Conservation (phyloP, 1,284 basidiomycete genomes). For the Cutaneotrichosporon spelunceum region DNA sequence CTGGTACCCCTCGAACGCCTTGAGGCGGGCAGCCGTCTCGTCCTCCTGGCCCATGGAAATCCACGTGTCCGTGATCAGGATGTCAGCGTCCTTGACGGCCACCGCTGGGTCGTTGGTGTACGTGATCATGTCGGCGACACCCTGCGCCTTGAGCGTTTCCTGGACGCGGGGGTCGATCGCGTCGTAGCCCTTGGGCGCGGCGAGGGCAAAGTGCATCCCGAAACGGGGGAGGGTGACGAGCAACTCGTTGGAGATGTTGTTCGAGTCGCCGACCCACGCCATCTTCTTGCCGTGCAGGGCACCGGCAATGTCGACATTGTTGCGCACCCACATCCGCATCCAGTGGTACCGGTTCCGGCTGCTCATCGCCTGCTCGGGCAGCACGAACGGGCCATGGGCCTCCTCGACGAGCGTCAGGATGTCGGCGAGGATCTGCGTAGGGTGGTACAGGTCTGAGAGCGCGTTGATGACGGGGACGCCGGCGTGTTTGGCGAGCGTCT, state of each 20-base stretch:
- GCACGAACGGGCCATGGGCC: slow-evolving; percentile 28
- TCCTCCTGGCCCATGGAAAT: slow-evolving; percentile 99
- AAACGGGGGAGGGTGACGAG: slow-evolving; percentile 88
- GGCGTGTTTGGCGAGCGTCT: slow-evolving; percentile 84
- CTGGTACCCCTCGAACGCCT: slow-evolving; percentile 89
- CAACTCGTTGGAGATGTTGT: slow-evolving; percentile 97
- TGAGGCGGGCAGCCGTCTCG: slow-evolving; percentile 81
- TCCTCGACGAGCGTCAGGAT: slow-evolving; percentile 80
- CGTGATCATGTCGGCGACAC: slow-evolving; percentile 38
- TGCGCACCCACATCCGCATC: slow-evolving; percentile 7
- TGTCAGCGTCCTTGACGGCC: slow-evolving; percentile 83
- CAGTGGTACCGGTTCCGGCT: neutral
- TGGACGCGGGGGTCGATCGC: slow-evolving; percentile 73
- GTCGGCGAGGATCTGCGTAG: slow-evolving; percentile 92
- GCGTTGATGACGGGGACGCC: slow-evolving; percentile 93
- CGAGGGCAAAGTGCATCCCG: slow-evolving; percentile 81
- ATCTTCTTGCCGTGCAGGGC: slow-evolving; percentile 62
- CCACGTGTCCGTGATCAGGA: slow-evolving; percentile 96
- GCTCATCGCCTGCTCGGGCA: slow-evolving; percentile 1
- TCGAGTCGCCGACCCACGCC: slow-evolving; percentile 91
- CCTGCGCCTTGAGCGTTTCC: slow-evolving; percentile 60
- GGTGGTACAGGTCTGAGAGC: slow-evolving; percentile 92
- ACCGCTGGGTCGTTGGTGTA: slow-evolving; percentile 62
- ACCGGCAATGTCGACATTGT: slow-evolving; percentile 31
- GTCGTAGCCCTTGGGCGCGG: slow-evolving; percentile 65